Percentiles rank a stretch among this genome's conserved stretches.
These are phyloP conservation scores for Cyclotella cryptica DNA, from an alignment of 108 stramenopile genomes.

Conservation along the genomic window DNA sequence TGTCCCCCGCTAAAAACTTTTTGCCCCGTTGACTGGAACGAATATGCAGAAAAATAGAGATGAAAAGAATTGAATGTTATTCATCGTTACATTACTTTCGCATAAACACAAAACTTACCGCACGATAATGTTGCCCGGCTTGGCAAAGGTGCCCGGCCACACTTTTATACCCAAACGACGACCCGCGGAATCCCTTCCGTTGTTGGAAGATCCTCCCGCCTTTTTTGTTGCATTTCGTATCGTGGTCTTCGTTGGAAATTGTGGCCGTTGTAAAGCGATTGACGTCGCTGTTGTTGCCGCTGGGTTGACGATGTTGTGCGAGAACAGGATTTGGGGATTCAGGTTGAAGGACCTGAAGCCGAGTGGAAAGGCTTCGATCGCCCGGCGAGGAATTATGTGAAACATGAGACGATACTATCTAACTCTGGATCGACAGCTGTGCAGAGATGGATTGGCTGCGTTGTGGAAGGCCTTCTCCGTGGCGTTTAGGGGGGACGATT, in stretches of 20 bases:
- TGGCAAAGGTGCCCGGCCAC: conserved; percentile 76
- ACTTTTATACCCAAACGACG: conserved; percentile 96
- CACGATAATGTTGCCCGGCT: conserved; percentile 94
- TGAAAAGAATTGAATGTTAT: not conserved
- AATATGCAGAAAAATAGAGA: not conserved
- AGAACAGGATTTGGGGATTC: no score
- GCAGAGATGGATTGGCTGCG: no score
- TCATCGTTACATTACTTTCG: not conserved
- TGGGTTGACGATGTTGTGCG: no score
- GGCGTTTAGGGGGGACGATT: no score
- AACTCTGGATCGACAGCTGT: no score
- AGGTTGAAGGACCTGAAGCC: no score
- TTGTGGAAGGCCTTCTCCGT: no score
- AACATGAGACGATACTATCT: no score
- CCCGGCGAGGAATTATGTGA: no score
- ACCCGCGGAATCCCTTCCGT: conserved; percentile 95
- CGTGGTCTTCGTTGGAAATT: not conserved
- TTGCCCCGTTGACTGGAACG: conserved; percentile 88
- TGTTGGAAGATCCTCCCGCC: conserved; percentile 93
- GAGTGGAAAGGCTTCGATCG: no score
- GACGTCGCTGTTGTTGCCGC: no score
- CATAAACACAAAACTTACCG: not conserved
- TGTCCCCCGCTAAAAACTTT: conserved; percentile 88
- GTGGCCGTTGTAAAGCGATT: no score
- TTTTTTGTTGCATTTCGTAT: conserved; percentile 91